Evolutionary conservation across 352 stramenopile species (phyloP).

Genomic region (Pythium rishiriense): DNA sequence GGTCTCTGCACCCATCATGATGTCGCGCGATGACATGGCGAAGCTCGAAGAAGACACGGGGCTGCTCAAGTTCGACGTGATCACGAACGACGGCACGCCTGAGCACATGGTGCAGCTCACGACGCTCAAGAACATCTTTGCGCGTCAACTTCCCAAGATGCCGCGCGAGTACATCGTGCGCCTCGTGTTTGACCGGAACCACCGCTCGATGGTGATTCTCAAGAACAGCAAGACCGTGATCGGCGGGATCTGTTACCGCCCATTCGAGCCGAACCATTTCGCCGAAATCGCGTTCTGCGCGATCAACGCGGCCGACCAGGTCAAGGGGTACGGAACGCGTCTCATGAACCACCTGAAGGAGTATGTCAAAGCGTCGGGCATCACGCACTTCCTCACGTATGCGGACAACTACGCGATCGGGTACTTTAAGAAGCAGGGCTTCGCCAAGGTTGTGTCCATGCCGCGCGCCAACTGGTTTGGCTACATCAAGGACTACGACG

Average conservation of each 20-base stretch:
- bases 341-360: constrained; percentile 99
- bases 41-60: constrained; percentile 86
- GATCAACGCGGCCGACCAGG: constrained; percentile 96
- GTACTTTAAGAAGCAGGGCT: constrained; percentile 99
- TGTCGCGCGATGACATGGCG: constrained; percentile 87
- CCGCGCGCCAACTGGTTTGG: constrained; percentile 91
- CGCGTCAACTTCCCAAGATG: constrained; percentile 98
- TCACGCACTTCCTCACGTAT: constrained; percentile 98
- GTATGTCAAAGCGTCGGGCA: constrained; percentile 90
- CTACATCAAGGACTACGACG: constrained; percentile 99
- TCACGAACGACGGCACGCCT: constrained; percentile 89
- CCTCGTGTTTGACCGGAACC: constrained; percentile 97
- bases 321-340: constrained; percentile 97
- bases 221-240: constrained; percentile 94
- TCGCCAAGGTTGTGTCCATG: constrained; percentile 89
- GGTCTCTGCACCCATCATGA: constrained; percentile 44
- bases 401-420: constrained; percentile 98
- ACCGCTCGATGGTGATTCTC: constrained; percentile 92
- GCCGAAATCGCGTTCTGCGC: constrained; percentile 99
- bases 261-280: constrained; percentile 95
- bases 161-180: constrained; percentile 99
- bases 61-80: constrained; percentile 82
- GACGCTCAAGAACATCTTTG: constrained; percentile 98
- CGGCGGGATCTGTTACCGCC: constrained; percentile 97
- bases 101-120: constrained; percentile 93